Percentiles rank a stretch among this genome's conserved stretches.
These are phyloP conservation scores for Plantago lanceolata DNA, from an alignment of 305 asterid genomes.

Conservation along the genomic window DNA sequence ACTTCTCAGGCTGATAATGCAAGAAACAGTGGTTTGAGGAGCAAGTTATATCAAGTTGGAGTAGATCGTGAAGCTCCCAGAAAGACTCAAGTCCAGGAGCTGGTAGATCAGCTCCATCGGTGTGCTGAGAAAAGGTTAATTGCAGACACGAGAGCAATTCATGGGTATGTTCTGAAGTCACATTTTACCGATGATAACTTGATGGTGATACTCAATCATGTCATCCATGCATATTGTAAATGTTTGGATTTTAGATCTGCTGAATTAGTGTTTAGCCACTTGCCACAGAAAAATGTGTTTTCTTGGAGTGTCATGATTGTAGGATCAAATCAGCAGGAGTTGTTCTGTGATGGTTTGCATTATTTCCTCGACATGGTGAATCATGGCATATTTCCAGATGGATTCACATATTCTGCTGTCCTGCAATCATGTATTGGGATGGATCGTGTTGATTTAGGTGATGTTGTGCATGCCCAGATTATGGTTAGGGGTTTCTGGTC, in stretches of 20 bases:
- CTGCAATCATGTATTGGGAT: conserved; percentile 40
- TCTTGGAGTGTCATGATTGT: conserved; percentile 55
- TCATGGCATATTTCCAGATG: conserved; percentile 38
- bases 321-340: conserved; percentile 36
- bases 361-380: conserved; percentile 38
- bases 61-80: conserved; percentile 24
- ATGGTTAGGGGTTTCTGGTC: conserved; percentile 36
- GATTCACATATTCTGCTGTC: conserved; percentile 40
- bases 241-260: conserved; percentile 40
- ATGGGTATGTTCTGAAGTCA: conserved; percentile 39
- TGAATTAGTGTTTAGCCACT: conserved; percentile 31
- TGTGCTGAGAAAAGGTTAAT: conserved; percentile 36
- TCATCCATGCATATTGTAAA: conserved; percentile 46
- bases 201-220: conserved; percentile 45
- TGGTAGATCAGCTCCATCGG: conserved; percentile 39
- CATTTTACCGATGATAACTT: conserved; percentile 27
- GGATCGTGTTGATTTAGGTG: conserved; percentile 34
- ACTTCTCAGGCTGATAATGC: conserved; percentile 14
- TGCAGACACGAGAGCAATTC: conserved; percentile 30
- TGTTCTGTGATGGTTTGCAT: conserved; percentile 30
- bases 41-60: conserved; percentile 18
- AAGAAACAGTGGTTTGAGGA: conserved; percentile 17
- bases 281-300: conserved; percentile 37
- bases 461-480: conserved; percentile 40
- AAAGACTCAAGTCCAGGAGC: conserved; percentile 34